Conservation (phyloP, 108 stramenopile genomes). For the Conticribra guillardii region DNA sequence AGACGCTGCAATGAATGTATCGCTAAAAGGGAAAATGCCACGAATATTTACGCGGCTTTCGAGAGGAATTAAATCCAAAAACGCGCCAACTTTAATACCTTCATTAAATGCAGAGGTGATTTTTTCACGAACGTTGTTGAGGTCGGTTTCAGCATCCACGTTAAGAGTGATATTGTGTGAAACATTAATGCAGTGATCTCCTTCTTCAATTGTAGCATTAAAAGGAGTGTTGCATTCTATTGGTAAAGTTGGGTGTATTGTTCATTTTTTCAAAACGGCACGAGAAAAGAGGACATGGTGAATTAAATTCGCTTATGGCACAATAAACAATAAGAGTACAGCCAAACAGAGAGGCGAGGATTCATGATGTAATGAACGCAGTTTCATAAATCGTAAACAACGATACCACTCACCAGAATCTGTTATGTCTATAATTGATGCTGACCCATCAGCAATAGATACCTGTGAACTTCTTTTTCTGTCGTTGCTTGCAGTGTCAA, state of each 20-base stretch:
- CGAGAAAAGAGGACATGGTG: background rate
- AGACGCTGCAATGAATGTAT: background rate
- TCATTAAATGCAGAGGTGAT: background rate
- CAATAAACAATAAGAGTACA: no score
- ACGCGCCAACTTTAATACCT: no score
- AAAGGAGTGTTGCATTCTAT: background rate
- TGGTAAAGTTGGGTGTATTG: background rate
- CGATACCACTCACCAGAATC: background rate
- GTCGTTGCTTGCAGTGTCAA: background rate
- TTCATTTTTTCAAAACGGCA: background rate
- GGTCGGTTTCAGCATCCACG: background rate
- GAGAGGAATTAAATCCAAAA: no score
- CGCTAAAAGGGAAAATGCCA: no score
- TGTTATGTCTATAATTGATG: background rate
- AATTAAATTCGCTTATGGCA: background rate
- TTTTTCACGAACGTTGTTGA: background rate
- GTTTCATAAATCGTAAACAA: no score
- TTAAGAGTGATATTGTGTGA: background rate
- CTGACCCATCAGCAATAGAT: background rate
- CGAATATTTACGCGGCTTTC: no score
- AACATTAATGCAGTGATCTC: background rate
- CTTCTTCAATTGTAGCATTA: background rate
- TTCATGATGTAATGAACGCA: no score
- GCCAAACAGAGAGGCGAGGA: no score
- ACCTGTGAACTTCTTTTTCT: background rate